Evolutionary conservation across 768 basidiomycete species (phyloP).

Genomic region (Xerocomellus amylosporus): DNA sequence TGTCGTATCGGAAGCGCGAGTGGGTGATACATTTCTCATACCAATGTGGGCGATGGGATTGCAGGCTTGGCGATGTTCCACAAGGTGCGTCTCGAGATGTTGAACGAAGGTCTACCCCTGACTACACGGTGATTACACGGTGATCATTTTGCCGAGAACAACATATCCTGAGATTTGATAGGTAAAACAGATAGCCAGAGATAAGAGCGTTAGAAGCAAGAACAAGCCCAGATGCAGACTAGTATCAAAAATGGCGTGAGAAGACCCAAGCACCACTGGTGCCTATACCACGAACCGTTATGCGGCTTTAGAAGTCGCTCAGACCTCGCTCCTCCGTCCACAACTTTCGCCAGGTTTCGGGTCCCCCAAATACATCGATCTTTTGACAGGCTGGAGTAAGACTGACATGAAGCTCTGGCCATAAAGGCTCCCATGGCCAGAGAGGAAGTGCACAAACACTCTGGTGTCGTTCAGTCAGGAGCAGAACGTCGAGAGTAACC

Average conservation of each 20-base stretch:
- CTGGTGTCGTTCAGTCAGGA: background rate
- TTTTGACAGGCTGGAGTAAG: slow-evolving; percentile 2
- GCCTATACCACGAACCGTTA: background rate
- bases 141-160: background rate
- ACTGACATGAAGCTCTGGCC: slow-evolving; percentile 4
- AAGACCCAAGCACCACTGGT: background rate
- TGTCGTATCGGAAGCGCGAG: background rate
- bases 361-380: slow-evolving; percentile 5
- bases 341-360: slow-evolving; percentile 1
- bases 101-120: background rate
- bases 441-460: slow-evolving; percentile 2
- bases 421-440: slow-evolving; percentile 5
- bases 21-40: background rate
- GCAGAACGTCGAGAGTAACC: background rate
- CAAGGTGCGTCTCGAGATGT: background rate
- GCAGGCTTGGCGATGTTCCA: background rate
- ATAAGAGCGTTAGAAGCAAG: background rate
- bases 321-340: background rate
- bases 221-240: background rate
- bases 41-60: background rate
- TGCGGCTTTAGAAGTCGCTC: background rate
- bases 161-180: background rate
- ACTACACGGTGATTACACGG: background rate
- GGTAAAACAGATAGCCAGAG: background rate
- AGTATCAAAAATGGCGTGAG: too few species aligned